Evolutionary conservation across 441 rosid species (phyloP).

Genomic region (Euphorbia celastroides): DNA sequence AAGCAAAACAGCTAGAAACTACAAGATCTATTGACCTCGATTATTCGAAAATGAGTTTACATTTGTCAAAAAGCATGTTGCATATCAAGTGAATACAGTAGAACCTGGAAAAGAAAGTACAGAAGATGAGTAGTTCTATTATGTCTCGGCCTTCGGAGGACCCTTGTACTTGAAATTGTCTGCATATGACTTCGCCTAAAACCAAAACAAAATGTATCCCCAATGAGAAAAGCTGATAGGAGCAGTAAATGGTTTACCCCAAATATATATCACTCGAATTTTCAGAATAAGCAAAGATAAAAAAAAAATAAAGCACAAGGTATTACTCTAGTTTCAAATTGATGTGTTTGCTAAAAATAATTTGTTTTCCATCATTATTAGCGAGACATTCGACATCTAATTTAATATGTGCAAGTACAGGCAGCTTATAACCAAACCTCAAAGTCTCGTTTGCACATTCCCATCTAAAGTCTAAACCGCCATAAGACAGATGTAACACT

Average conservation of each 20-base stretch:
- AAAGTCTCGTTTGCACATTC: neutral
- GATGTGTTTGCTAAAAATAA: neutral
- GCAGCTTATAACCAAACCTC: neutral
- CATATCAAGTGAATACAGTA: slow-evolving; percentile 4
- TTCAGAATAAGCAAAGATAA: neutral
- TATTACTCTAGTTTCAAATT: neutral
- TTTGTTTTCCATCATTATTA: neutral
- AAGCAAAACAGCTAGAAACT: neutral
- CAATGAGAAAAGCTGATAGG: slow-evolving; percentile 2
- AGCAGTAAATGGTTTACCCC: too few relatives aligned
- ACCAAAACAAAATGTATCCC: slow-evolving; percentile 3
- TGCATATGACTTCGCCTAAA: slow-evolving; percentile 74
- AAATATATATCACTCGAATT: neutral
- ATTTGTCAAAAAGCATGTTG: neutral
- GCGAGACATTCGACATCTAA: neutral
- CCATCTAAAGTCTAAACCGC: neutral
- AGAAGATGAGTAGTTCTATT: slow-evolving; percentile 18
- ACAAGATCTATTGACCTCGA: neutral
- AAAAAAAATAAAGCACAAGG: neutral
- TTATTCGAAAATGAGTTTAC: slow-evolving; percentile 6
- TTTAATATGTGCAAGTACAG: neutral
- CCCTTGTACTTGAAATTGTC: slow-evolving; percentile 97
- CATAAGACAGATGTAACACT: neutral
- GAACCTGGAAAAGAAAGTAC: slow-evolving; percentile 1
- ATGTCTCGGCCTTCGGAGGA: slow-evolving; percentile 42